Evolutionary conservation across 2,329 filamentous ascomycete species (phyloP), one percentile per base, ranked within the genome.

Genomic region (Rhynchosporium graminicola): DNA sequence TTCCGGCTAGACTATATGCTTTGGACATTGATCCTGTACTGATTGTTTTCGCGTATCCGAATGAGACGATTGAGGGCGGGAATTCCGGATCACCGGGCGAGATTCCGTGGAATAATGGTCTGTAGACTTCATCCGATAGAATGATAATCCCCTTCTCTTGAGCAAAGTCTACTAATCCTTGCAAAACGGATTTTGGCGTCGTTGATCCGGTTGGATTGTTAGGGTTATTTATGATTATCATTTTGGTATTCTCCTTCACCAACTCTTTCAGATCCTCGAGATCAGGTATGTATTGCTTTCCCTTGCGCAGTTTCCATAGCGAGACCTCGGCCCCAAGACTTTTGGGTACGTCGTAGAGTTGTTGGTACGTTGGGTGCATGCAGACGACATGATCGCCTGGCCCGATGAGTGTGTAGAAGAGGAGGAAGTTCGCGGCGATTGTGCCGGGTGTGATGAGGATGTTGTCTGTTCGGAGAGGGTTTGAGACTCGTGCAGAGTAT

Each of bases 351-450:
- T 86, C 80, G 72, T 94, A 95, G 1, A 96, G 81, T 70, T 95
- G 91, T 74, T 95, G 90, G 71, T 95, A 96, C 0, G 91, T 94
- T 12, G 92, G 92, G 73, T 92, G 91, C 62, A 95, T 89, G 71
- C 90, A 95, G 63, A 96, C 83, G 52, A 94, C 89, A 80, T 96
- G 92, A 72, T 96, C 91, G 0, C 87, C 89, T 0, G 86, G 84
- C 0, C 85, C 84, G 2, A 95, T 73, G 6, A 95, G 79, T 0
- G 87, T 80, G 74, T 93, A 93, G 7, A 95, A 82, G 2, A 87
- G 78, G n/a, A 95, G 77, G 69, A 92, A 91, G 72, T 96, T 96
- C n/a, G 91, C 92, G 5, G 85, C 82, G 57, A 96, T 96, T 13
- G 91, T 91, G 9, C 92, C 92, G 36, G 88, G 85, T 0, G 90